Evolutionary conservation across 1,139 yeast species (phyloP), one percentile per base, ranked within the genome.

Genomic region (Scheffersomyces insectosa): DNA sequence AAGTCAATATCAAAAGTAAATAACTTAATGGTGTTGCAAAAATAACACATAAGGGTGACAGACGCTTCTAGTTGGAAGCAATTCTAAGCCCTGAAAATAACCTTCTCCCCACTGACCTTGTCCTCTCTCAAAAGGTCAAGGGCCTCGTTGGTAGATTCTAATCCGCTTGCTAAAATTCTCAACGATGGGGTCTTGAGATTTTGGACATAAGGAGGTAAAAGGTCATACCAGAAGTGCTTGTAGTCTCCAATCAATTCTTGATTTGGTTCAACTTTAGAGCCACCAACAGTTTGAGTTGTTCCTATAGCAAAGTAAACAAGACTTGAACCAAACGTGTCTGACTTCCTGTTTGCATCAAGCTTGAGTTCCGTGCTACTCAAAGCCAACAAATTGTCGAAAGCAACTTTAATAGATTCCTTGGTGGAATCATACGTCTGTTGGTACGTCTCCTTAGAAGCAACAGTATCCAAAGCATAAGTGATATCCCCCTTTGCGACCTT

Each of bases 381-480:
- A 25, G 44, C 39, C 25, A 49, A 45, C 37, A 59, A 50, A 44
- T 52, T 56, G 50, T 56, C 59, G 14, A 74, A 67, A 5, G 61
- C 61, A 15, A 61, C 61, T 3, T 61, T 55, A 4, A 59, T 60
- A 8, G 75, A 40, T 2, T 59, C 64, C 31, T 53, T 63, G 10
- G 83, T 66, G 23, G 78, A 66, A 41, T 70, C 70, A 57, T 80
- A 75, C 10, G 64, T 51, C n/a, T 56, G 50, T 47, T 74, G 75
- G 51, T 66, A 68, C n/a, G 84, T 72, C 10, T 57, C 62, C 1
- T 43, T 42, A 8, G 37, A 47, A 8, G 86, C 65, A 38, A 84
- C 76, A 28, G 84, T 71, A 59, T 86, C 91, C 11, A 75, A 68
- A 4, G 73, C 88, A 51, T 78, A 82, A 20, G 60, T 65, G 37